Evolutionary conservation across 345 rosid genomes (phyloP).

Genomic region (Gossypium mustelinum): DNA sequence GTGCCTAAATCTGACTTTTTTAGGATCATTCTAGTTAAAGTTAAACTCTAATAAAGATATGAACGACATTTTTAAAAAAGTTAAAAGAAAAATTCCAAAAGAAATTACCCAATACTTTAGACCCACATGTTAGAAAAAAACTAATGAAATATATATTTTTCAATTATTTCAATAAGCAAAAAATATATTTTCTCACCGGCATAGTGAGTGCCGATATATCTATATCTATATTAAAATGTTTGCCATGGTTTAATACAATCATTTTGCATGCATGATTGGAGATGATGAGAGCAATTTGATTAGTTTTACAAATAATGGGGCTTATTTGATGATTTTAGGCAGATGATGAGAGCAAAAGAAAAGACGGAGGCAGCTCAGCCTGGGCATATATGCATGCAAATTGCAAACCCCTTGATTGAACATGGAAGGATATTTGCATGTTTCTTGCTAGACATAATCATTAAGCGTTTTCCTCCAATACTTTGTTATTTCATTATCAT

Average conservation of each 20-base stretch:
- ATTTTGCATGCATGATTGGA: not conserved
- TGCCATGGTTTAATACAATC: not conserved
- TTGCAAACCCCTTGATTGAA: not conserved
- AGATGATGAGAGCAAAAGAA: not conserved
- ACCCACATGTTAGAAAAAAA: too few relatives aligned
- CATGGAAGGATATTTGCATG: slow-evolving; percentile 15
- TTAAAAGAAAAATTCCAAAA: too few relatives aligned
- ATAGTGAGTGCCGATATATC: not conserved
- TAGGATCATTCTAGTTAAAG: too few relatives aligned
- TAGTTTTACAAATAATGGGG: slow-evolving; percentile 4
- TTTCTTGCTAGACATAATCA: slow-evolving; percentile 8
- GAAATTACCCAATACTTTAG: too few relatives aligned
- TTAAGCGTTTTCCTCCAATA: slow-evolving; percentile 4
- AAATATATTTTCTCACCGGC: too few relatives aligned
- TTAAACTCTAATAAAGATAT: too few relatives aligned
- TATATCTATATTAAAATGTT: not conserved
- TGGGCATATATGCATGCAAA: not conserved
- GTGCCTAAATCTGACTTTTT: too few relatives aligned
- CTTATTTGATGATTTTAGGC: not conserved
- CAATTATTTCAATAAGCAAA: too few relatives aligned
- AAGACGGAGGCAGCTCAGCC: not conserved
- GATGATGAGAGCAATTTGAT: not conserved
- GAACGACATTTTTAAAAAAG: too few relatives aligned
- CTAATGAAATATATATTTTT: too few relatives aligned
- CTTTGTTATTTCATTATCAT: slow-evolving; percentile 5